Base-by-base conservation (phyloP, 805 yeast species). In the Candida saitoana region DNA sequence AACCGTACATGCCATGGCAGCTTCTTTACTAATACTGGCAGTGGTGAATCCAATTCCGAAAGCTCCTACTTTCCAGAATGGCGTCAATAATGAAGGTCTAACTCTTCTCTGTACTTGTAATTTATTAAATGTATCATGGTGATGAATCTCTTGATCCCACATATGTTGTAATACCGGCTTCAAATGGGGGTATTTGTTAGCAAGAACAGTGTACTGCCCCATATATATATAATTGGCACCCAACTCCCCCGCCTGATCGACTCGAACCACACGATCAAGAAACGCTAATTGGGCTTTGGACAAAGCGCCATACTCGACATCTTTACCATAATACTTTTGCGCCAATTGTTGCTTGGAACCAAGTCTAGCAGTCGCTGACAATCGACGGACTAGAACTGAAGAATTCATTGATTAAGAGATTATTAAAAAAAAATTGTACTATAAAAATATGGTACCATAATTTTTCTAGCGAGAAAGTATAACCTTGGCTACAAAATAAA, bases 1-100 rank as follows among this genome's bases (percentile, higher is more conserved):
- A 46, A 90, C 98, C 0, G 99, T 93, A 60, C 99, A 93, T 1
- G 99, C 98, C 99, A 93, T 93, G 2, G 99, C 98, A 2, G 96
- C 97, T 59, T 91, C 96, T 56, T 88, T 87, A 14, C 96, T 84
- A 48, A 89, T 63, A 41, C 85, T 52, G 0, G 96, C 97, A 0
- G 98, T 93, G 1, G 82, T 84, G 1, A 80, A 79, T 3, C 99
- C 99, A 69, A 93, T 72, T 0, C 82, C 81, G 38, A 84, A 72
- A 0, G 99, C 98, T 3, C 97, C 98, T 0, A 77, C 62, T 59
- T 86, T 89, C 99, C 99, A 93, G 1, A 87, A 54, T 1, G 99
- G 99, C 0, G 98, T 90, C 32, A 93, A 63, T 12, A 93, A 54
- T 0, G 96, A 87, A 3, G 99, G 99, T 53, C 99, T 77, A 1